Base-by-base conservation (phyloP, 2,329 filamentous ascomycete species). In the Pseudogymnoascus sp. region DNA sequence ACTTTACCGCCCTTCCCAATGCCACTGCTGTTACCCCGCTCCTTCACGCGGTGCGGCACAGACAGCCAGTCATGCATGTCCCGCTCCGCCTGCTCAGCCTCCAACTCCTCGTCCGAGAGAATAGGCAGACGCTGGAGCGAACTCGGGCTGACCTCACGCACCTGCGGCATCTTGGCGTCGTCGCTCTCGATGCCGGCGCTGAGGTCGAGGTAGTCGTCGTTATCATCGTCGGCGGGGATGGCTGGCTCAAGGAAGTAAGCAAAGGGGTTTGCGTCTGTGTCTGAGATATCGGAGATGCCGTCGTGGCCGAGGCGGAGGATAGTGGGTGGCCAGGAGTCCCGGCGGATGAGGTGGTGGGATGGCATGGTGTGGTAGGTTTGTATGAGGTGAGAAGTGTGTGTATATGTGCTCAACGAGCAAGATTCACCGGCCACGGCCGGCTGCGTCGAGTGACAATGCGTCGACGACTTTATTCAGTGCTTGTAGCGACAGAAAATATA, bases 291-390 rank as follows among this genome's bases (percentile, higher is more conserved):
- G 7, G 18, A 14, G 38, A 9, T 3, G 8, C 40, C 23, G 3
- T 63, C 25, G 16, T 36, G 18, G 18, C 60, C 53, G 36, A 74
- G 42, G 31, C 67, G 70, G 9, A 73, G 53, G 14, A 73, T 69
- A 12, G 72, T 73, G 38, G 72, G 72, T 21, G 72, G 72, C 71
- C 71, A 74, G 3, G 72, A 73, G 64, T 73, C 72, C 5, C 72
- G 66, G 9, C 72, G 67, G 6, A 70, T 66, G 38, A 70, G 68
- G 53, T 71, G 64, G 64, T 70, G 69, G 65, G 69, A 69, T 11
- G 71, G 71, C 71, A 72, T 72, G 3, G 11, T 34, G 25, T 63
- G 11, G 8, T 60, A 14, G 42, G 63, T 60, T 23, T 61, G 8
- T 31, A 34, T 11, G 5, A 38, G 18, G 61, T 61, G 31, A 36